Conservation (phyloP, 2,329 filamentous ascomycete genomes). For the Sporothrix curviconia region DNA sequence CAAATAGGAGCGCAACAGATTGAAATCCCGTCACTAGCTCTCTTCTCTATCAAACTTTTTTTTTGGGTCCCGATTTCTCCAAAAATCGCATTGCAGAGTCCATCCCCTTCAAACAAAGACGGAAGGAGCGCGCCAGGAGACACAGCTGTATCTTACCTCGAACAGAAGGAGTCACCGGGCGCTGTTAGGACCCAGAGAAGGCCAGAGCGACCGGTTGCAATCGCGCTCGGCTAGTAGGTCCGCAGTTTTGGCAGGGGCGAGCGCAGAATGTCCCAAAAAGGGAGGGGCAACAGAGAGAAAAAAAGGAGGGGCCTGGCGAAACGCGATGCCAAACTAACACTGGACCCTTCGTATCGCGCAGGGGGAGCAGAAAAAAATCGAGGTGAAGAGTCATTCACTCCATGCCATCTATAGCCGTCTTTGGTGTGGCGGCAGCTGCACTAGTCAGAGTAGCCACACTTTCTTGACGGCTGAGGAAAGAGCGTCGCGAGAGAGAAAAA, state of each 20-base stretch:
- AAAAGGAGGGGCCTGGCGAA: not conserved
- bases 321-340: not conserved
- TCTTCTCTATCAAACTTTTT: not conserved
- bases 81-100: not conserved
- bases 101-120: not conserved
- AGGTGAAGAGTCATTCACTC: not conserved
- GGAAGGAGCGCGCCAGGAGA: not conserved
- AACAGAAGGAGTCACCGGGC: not conserved
- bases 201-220: no score
- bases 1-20: slow-evolving; percentile 19
- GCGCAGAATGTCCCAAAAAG: no score
- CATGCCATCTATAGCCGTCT: no score
- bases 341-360: not conserved
- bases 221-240: no score
- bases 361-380: not conserved
- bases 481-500: slow-evolving; percentile 1
- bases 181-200: no score
- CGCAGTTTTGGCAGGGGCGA: no score
- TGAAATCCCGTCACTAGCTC: slow-evolving; percentile 14
- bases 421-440: slow-evolving; percentile 4
- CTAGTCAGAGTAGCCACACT: slow-evolving; percentile 3
- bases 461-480: slow-evolving; percentile 1
- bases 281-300: slow-evolving; percentile 9
- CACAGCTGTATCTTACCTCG: no score
- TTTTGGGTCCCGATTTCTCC: slow-evolving; percentile 8